Base-by-base conservation (phyloP, 2,329 filamentous ascomycete species). In the Cercospora citrullina region DNA sequence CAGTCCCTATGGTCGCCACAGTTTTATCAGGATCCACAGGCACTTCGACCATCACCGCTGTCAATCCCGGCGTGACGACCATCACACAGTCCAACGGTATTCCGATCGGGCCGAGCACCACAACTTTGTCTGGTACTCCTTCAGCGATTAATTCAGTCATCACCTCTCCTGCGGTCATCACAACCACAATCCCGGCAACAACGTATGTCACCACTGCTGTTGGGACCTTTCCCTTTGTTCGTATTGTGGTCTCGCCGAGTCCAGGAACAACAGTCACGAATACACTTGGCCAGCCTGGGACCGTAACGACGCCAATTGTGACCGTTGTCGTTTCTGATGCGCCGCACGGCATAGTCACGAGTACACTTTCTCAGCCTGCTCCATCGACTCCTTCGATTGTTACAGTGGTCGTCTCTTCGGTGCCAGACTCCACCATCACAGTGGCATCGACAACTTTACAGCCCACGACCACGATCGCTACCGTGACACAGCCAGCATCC, bases 1-100 rank as follows among this genome's bases (percentile, higher is more conserved):
- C 68, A 14, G 63, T 71, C 21, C 59, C 45, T 7, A 63, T 69
- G 65, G 68, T 71, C 48, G 65, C 68, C 28, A 71, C 69, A 59
- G 55, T 48, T 60, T 33, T 69, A 12, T 64, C 67, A 64, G 69
- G 59, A 30, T 63, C 53, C 48, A 67, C 64, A 4, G 28, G 45
- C 21, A 63, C 28, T n/a, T 58, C 63, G 9, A 61, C 64, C 10
- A 55, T 57, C 23, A 31, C 59, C 7, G 36, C 39, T 18, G 26
- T 48, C 18, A 18, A 30, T 39, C 16, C 59, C 3, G 28, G 5
- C 31, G 36, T 36, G 18, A 42, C 59, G 18, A 61, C 59, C 21
- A 45, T 45, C 33, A 42, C 36, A 3, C 33, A 16, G 0, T 42
- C 31, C 18, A 36, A 61, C 42, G 59, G 31, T n/a, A 61, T 18